phyloP scores from a whole-genome alignment of 2,329 filamentous ascomycete species.

The Hypoxylon sp. region DNA sequence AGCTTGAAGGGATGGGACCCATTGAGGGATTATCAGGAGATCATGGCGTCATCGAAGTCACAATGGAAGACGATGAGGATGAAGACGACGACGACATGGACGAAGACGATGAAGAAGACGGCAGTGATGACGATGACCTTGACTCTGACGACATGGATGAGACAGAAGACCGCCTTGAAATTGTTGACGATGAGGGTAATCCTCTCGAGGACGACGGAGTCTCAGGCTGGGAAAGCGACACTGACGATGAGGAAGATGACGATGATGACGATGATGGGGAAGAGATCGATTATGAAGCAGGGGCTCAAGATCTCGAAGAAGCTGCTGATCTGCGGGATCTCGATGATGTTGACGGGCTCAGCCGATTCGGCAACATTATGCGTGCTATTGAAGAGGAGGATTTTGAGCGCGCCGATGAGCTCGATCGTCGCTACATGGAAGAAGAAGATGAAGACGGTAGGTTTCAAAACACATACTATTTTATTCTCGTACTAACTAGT shows the following conservation, averaged over 20 bases:
- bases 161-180: slow-evolving; percentile 67
- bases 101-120: slow-evolving; percentile 73
- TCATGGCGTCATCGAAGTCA: slow-evolving; percentile 77
- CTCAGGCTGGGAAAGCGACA: slow-evolving; percentile 73
- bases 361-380: slow-evolving; percentile 67
- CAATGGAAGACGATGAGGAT: slow-evolving; percentile 79
- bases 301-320: slow-evolving; percentile 69
- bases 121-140: slow-evolving; percentile 71
- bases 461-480: slow-evolving; percentile 50
- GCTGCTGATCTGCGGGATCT: slow-evolving; percentile 65
- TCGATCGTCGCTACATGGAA: slow-evolving; percentile 68
- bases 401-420: slow-evolving; percentile 67
- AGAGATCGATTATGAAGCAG: slow-evolving; percentile 67
- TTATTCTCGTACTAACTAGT: slow-evolving; percentile 44
- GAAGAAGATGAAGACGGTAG: slow-evolving; percentile 72
- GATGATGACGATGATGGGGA: slow-evolving; percentile 69
- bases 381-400: slow-evolving; percentile 70
- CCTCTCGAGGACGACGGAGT: slow-evolving; percentile 71
- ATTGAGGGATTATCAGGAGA: slow-evolving; percentile 81
- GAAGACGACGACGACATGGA: slow-evolving; percentile 75
- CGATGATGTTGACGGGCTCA: slow-evolving; percentile 58
- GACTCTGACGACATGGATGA: slow-evolving; percentile 74
- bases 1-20: slow-evolving; percentile 83
- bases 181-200: slow-evolving; percentile 75
- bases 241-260: slow-evolving; percentile 69